Conservation (phyloP, 495 filamentous ascomycete genomes). For the Lasiosphaeria miniovina region DNA sequence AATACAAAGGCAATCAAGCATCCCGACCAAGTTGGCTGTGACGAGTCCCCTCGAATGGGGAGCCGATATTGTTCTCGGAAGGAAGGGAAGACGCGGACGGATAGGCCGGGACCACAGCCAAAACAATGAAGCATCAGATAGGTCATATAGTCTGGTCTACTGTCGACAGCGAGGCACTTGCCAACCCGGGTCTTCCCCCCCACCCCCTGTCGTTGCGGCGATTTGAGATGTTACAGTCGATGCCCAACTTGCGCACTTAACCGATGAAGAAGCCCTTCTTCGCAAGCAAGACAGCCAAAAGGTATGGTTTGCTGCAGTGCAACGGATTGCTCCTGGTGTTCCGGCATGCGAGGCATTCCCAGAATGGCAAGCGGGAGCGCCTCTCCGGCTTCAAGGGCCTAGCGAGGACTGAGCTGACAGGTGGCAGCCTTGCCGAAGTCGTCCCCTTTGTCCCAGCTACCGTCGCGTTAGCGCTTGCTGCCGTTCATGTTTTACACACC, state of each 20-base stretch:
- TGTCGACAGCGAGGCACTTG: too few relatives aligned
- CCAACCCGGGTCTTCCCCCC: too few relatives aligned
- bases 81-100: not conserved
- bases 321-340: slow-evolving; percentile 7
- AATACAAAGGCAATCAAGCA: too few relatives aligned
- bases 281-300: not conserved
- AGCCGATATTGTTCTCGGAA: not conserved
- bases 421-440: too few relatives aligned
- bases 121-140: slow-evolving; percentile 1
- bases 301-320: not conserved
- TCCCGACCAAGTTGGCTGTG: not conserved
- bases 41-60: not conserved
- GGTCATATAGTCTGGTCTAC: not conserved
- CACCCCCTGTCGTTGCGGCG: too few relatives aligned
- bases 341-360: slow-evolving; percentile 18
- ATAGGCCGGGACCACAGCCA: not conserved
- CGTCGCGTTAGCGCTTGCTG: too few relatives aligned
- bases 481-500: not conserved
- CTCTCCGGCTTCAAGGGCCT: not conserved
- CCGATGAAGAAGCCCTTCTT: not conserved
- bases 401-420: not conserved
- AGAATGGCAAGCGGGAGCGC: slow-evolving; percentile 13
- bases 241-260: too few relatives aligned
- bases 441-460: too few relatives aligned
- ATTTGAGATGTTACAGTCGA: too few relatives aligned